A percentile compares a stretch with the other conserved stretches of the same genome.
Conservation (phyloP, 805 yeast genomes). For the Pichia ethanolica region DNA sequence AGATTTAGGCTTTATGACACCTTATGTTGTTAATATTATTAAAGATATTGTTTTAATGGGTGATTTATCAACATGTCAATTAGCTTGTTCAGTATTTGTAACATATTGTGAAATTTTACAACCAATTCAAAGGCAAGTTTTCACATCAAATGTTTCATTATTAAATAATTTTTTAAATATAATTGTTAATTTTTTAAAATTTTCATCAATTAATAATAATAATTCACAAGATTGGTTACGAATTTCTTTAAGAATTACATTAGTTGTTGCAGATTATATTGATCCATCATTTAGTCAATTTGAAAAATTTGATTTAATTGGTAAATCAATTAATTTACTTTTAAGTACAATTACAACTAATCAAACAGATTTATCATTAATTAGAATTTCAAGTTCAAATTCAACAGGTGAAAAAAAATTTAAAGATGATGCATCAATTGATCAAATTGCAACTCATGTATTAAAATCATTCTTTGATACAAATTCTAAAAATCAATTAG, state of each 20-base stretch:
- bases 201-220: constrained; percentile 17
- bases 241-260: constrained; percentile 34
- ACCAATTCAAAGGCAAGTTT: constrained; percentile 23
- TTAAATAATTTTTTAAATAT: constrained; percentile 33
- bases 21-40: constrained; percentile 56
- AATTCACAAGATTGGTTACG: constrained; percentile 36
- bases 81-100: constrained; percentile 30
- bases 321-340: constrained; percentile 32
- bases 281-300: constrained; percentile 17
- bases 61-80: constrained; percentile 57
- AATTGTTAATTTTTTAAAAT: constrained; percentile 16
- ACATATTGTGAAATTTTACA: constrained; percentile 21
- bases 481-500: constrained; percentile 51
- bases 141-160: constrained; percentile 40
- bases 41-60: constrained; percentile 40
- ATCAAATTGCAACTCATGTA: constrained; percentile 27
- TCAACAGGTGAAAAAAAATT: background rate
- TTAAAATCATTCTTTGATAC: constrained; percentile 60
- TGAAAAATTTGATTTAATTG: constrained; percentile 15
- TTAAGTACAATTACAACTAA: constrained; percentile 27
- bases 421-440: constrained; percentile 1
- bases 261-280: constrained; percentile 28
- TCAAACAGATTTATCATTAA: constrained; percentile 14
- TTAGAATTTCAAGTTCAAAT: constrained; percentile 8
- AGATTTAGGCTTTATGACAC: constrained; percentile 77